Conservation (phyloP, 2,329 filamentous ascomycete species). For the Penicillium fuscoglaucum region DNA sequence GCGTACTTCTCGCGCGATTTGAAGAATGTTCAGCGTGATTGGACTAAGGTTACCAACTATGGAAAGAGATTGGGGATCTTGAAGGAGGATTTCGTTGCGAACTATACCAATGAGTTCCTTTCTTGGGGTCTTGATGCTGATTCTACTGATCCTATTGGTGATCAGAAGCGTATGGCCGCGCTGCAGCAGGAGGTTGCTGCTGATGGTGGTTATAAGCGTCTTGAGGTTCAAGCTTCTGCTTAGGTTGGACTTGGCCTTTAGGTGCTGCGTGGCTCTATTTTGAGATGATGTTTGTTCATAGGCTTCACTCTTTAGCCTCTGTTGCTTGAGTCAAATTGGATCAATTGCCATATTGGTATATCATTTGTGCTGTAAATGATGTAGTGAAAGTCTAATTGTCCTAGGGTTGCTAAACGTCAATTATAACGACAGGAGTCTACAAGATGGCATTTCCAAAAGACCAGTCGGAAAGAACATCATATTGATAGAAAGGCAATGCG, state of each 20-base stretch:
- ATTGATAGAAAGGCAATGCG: not conserved
- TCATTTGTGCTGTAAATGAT: not conserved
- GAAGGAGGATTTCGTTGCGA: slow-evolving; percentile 62
- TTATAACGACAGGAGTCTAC: not conserved
- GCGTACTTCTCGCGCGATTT: slow-evolving; percentile 74
- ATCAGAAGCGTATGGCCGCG: slow-evolving; percentile 72
- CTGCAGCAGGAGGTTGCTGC: slow-evolving; percentile 67
- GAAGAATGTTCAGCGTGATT: slow-evolving; percentile 73
- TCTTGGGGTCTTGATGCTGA: slow-evolving; percentile 66
- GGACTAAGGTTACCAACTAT: slow-evolving; percentile 75
- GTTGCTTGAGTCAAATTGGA: not conserved
- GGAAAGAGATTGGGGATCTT: slow-evolving; percentile 72
- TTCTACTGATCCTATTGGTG: slow-evolving; percentile 65
- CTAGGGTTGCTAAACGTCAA: too few species aligned
- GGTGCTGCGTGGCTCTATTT: not conserved
- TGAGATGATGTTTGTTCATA: not conserved
- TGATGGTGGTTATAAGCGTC: slow-evolving; percentile 59
- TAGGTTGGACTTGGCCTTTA: slow-evolving; percentile 11
- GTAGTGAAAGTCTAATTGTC: not conserved
- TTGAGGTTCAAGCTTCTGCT: slow-evolving; percentile 33
- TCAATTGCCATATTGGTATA: not conserved
- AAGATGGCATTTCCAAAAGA: not conserved
- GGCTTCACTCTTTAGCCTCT: slow-evolving; percentile 20
- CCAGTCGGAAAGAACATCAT: not conserved
- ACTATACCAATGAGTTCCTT: slow-evolving; percentile 73